These are phyloP conservation scores for Gossypium australe DNA, from an alignment of 345 rosid species.

Conservation along the genomic window DNA sequence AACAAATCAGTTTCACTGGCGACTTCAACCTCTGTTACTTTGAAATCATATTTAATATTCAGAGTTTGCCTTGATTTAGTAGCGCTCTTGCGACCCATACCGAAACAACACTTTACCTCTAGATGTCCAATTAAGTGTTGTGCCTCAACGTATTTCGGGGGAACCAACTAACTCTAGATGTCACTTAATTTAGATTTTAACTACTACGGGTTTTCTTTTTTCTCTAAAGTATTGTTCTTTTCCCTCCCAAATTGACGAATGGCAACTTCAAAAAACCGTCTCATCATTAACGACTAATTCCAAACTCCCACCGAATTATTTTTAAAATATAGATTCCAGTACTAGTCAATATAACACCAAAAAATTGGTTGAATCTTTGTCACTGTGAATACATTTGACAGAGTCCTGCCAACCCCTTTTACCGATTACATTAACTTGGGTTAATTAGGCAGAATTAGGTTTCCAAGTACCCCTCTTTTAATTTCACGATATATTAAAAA, in stretches of 20 bases:
- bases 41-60: too few relatives aligned
- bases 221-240: too few relatives aligned
- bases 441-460: background rate
- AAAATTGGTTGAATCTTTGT: background rate
- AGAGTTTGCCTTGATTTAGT: too few relatives aligned
- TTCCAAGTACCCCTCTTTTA: background rate
- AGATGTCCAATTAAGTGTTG: too few relatives aligned
- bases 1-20: rapidly evolving
- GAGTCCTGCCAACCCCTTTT: background rate
- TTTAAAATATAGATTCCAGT: background rate
- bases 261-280: too few relatives aligned
- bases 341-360: background rate
- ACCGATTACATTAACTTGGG: background rate
- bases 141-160: rapidly evolving
- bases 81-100: rapidly evolving
- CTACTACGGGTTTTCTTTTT: too few relatives aligned
- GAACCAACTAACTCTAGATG: rapidly evolving
- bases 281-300: too few relatives aligned
- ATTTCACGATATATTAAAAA: too few relatives aligned
- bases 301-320: background rate
- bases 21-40: too few relatives aligned
- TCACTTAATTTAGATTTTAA: background rate
- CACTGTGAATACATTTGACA: background rate
- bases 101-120: too few relatives aligned
- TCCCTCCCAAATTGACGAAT: too few relatives aligned